Conservation (phyloP, 164 flowering plant genomes). For the Malania oleifera region DNA sequence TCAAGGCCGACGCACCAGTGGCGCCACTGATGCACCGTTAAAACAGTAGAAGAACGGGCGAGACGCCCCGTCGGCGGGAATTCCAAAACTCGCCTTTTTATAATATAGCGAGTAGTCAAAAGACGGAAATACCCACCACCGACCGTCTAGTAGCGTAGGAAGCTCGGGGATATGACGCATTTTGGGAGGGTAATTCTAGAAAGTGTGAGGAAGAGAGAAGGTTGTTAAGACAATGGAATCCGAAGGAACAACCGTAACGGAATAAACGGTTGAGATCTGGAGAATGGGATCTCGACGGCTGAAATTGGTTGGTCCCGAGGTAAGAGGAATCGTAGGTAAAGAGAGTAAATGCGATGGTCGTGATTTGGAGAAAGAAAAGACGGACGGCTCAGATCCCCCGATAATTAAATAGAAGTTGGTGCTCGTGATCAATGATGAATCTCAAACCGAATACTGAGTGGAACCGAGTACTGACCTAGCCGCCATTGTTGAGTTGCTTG, state of each 20-base stretch:
- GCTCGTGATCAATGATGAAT: background rate
- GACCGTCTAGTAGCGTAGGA: background rate
- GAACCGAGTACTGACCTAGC: conserved; percentile 29
- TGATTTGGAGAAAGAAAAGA: background rate
- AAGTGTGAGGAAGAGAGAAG: background rate
- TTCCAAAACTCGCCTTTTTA: background rate
- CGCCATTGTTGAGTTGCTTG: conserved; percentile 52
- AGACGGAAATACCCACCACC: conserved; percentile 3
- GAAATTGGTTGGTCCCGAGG: conserved; percentile 14
- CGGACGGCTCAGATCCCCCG: conserved; percentile 20
- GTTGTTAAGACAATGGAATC: conserved; percentile 9
- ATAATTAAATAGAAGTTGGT: background rate
- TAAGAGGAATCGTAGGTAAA: background rate
- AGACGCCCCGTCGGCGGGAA: conserved; percentile 11
- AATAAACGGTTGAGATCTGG: conserved; percentile 37
- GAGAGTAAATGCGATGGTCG: background rate
- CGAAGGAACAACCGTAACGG: conserved; percentile 22
- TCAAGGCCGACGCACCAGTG: background rate
- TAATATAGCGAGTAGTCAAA: background rate
- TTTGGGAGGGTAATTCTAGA: conserved; percentile 18
- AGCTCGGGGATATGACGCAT: background rate
- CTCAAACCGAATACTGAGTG: background rate
- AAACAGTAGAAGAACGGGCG: conserved; percentile 5
- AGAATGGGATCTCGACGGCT: conserved; percentile 34
- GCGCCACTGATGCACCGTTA: conserved; percentile 15